Base-by-base conservation (phyloP, 1,284 basidiomycete genomes). In the Xerocomus nothofagi region DNA sequence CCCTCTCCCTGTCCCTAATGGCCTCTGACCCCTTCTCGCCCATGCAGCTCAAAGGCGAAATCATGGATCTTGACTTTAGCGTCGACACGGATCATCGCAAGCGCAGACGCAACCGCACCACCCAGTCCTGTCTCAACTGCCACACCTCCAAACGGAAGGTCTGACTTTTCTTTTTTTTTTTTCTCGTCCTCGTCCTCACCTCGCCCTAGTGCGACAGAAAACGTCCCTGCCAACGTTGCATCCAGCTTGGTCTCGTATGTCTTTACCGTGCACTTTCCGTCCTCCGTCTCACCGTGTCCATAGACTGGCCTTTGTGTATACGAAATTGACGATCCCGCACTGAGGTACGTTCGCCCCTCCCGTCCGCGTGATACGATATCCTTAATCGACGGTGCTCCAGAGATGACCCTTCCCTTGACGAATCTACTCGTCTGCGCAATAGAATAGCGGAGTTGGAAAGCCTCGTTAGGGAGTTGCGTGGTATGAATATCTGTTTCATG, bases 101-200 rank as follows among this genome's bases (percentile, higher is more conserved):
- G 63, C 80, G 85, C 57, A 79, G 91, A 64, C 80, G 91, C 62
- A 94, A 95, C 73, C 78, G 92, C 63, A 93, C 91, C 33, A 93
- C 91, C 7, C 86, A 93, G 73, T 83, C 81, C 20, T 95, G 91
- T 67, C 77, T 95, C 49, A 93, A 93, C 61, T 95, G 91, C 71
- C 92, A 94, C 70, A 92, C 91, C 42, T 93, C 92, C 49, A 94
- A 94, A 73, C 77, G 91, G 62, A 94, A 93, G 79, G 91, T 91
- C 55, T 55, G 77, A 67, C 39, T 6, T 54, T 53, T 29, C 3
- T 17, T 6, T 9, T 32, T 17, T 6, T 9, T 32, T 11, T 42
- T 10, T 24, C 38, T 15, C 20, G 17, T 29, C 41, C n/a, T n/a
- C 0, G 0, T 24, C 46, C 47, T 54, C 30, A 51, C 47, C 50